Base-by-base conservation (phyloP, 2,329 filamentous ascomycete species). In the Apiospora kogelbergensis region DNA sequence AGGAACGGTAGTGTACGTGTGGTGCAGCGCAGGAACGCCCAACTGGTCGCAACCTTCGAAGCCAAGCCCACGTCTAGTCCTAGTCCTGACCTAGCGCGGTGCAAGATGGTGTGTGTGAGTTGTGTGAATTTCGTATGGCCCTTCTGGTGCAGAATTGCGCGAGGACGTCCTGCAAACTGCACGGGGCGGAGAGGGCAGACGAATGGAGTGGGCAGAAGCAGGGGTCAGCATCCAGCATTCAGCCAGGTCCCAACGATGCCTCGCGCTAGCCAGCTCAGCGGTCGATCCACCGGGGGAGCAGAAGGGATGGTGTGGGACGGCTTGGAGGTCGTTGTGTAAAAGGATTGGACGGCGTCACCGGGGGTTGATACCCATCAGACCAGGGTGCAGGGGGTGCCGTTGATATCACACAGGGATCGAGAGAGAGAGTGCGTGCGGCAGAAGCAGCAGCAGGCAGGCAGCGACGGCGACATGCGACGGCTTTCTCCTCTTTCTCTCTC, bases 201-300 rank as follows among this genome's bases (percentile, higher is more conserved):
- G 65, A 69, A 68, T 65, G 30, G 63, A 26, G 40, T 65, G 63
- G 63, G 41, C 40, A 65, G 13, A 41, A 41, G 60, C 60, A 40
- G 57, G n/a, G 68, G 60, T 53, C 65, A 41, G 30, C 60, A 37
- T 67, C 40, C 40, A 42, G 40, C 11, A 42, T 42, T 63, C 57
- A 30, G 53, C 57, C 48, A 46, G 42, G 46, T 63, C 66, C 42
- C 63, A 63, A 44, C 60, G 44, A 40, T n/a, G 53, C 53, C 53
- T 60, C 68, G 72, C 70, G 72, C 72, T 71, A 65, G 76, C 76
- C 76, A 78, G 74, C 76, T 73, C 76, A 78, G 73, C 76, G 76
- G 53, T 69, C 73, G 71, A 73, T 73, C 75, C 72, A 75, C 69
- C 57, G 71, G 63, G 63, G 48, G 6, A 60, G 53, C 53, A 60